phyloP scores from a whole-genome alignment of 225 moss, liverwort and hornwort species.

The Pleurozium schreberi region DNA sequence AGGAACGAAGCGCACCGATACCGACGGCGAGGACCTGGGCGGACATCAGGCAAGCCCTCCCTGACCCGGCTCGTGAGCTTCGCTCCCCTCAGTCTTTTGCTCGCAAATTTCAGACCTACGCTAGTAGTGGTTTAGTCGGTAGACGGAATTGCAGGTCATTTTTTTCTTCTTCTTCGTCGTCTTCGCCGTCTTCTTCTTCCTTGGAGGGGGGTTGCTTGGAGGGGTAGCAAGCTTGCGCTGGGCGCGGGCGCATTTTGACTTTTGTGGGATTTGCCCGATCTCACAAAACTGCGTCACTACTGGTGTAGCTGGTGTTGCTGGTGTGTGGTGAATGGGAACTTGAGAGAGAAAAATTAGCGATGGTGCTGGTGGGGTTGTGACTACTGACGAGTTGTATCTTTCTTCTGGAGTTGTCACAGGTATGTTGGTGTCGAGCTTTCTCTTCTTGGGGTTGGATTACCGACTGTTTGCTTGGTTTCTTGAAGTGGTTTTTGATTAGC shows the following conservation, averaged over 20 bases:
- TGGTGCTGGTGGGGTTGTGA: not conserved
- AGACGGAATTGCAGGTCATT: not conserved
- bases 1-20: not conserved
- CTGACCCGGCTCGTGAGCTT: not conserved
- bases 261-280: not conserved
- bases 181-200: not conserved
- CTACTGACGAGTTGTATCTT: not conserved
- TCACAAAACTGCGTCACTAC: not conserved
- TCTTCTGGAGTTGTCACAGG: not conserved
- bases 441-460: not conserved
- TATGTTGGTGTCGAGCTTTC: not conserved
- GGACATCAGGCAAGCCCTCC: not conserved
- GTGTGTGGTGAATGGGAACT: not conserved
- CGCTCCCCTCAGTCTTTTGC: not conserved
- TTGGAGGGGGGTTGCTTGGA: not conserved
- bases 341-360: not conserved
- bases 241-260: not conserved
- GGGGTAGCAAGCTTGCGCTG: not conserved
- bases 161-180: not conserved
- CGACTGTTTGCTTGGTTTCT: not conserved
- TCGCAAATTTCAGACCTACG: not conserved
- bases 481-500: not conserved
- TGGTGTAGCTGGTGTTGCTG: not conserved
- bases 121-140: not conserved
- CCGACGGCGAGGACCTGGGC: not conserved